Evolutionary conservation across 2,329 filamentous ascomycete species (phyloP), one percentile per base, ranked within the genome.

Genomic region (Trichoderma guizhouense): DNA sequence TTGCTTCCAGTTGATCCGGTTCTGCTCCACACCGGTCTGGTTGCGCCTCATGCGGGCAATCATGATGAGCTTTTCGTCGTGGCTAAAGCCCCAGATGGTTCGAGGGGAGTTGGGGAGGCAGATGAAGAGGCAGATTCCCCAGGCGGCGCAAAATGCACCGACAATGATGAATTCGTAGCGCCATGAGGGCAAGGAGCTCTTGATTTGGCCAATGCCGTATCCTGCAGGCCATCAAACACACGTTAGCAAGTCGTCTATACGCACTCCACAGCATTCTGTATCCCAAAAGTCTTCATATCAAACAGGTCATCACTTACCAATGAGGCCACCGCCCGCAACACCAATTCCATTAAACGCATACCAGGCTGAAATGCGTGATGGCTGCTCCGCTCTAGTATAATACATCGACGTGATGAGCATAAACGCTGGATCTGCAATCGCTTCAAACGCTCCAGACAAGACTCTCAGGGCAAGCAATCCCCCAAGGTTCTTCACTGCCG

Each of bases 81-180:
- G 79, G 7, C 79, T 84, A 63, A 90, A 83, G 5, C 86, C 85
- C 47, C 83, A 83, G 15, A 86, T 86, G 1, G 85, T 88, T 24
- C 87, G 82, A 0, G 88, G 89, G 0, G 85, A 86, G 76, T 90
- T 88, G 2, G 89, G 88, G 2, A 91, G 83, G 53, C 89, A 80
- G 21, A 89, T 77, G 55, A 86, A 82, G 76, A 91, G 86, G 12
- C 88, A 79, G 8, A 91, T 83, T 2, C 87, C 90, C 86, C 89
- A 92, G 14, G 83, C 72, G 18, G 86, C 83, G 72, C 88, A 91
- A 12, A 91, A 82, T 1, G 87, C 83, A 8, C 84, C 84, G 5
- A 89, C 89, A n/a, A 92, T 86, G 18, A 93, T 79, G 76, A 92
- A 92, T 69, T 92, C 89, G 74, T 90, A 92, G 76, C 88, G 88